Evolutionary conservation across 2,329 filamentous ascomycete genomes (phyloP), one percentile per base, ranked within the genome.

Genomic region (Trichoderma cornu-damae): DNA sequence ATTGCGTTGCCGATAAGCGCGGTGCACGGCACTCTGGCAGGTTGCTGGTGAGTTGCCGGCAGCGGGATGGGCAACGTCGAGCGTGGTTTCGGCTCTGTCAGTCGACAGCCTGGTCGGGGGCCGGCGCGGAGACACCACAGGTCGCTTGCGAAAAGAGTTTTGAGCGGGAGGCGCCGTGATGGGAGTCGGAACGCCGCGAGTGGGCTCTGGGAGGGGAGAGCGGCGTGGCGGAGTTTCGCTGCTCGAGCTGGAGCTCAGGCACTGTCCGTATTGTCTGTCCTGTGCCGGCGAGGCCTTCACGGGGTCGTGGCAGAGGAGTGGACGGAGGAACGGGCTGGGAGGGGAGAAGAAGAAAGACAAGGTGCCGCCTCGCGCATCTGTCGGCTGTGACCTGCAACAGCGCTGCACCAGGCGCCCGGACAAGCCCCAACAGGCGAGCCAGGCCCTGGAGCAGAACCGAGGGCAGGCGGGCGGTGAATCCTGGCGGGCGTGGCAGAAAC

Each of bases 401-500:
- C 49, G 49, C 53, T 56, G 44, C n/a, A 47, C 37, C 50, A 42
- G 22, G 34, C 49, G 34, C 49, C 47, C 38, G 30, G 44, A 40
- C 42, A 49, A 42, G 34, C 54, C 46, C 46, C 37, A 35, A 38
- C 54, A 51, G 54, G 47, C 46, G 37, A 34, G 46, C 46, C 46
- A 50, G 38, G 37, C 46, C 54, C 37, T 50, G 54, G 24, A 57
- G 54, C 49, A 20, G 38, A 43, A 37, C 30, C 37, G 46, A 52
- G 48, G 64, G 66, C 67, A 66, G 69, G 66, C 67, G 67, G 69
- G 66, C 62, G 48, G 51, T 64, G 62, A 63, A 66, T 68, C 65
- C 69, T 63, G 65, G 68, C 70, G 8, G 65, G 68, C 70, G 8
- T 34, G 70, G 70, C 70, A 72, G 65, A 69, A 70, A 61, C 35